Conservation (phyloP, 495 filamentous ascomycete species). For the Penicillium goetzii region DNA sequence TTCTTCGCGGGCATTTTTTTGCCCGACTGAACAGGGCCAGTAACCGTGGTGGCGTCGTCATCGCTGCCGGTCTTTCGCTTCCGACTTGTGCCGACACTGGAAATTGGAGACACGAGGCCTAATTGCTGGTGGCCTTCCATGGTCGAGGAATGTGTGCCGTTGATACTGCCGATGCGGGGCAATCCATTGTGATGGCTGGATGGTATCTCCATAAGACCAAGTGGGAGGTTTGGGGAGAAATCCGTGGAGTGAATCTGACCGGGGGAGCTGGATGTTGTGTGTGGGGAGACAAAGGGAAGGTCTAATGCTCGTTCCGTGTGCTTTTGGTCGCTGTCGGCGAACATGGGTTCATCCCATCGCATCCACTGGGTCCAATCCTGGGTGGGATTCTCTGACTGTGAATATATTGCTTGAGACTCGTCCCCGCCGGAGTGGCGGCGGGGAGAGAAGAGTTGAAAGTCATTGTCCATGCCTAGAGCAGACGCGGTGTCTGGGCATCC, state of each 20-base stretch:
- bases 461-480: slow-evolving; percentile 38
- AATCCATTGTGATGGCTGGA: slow-evolving; percentile 27
- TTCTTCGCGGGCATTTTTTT: slow-evolving; percentile 84
- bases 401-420: slow-evolving; percentile 24
- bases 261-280: slow-evolving; percentile 32
- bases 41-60: slow-evolving; percentile 43
- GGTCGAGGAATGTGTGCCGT: slow-evolving; percentile 12
- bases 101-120: slow-evolving; percentile 39
- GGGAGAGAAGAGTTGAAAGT: slow-evolving; percentile 50
- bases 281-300: slow-evolving; percentile 37
- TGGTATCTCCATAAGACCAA: slow-evolving; percentile 40
- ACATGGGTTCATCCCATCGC: slow-evolving; percentile 52
- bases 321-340: slow-evolving; percentile 32
- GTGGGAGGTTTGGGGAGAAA: slow-evolving; percentile 42
- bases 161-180: slow-evolving; percentile 6
- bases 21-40: slow-evolving; percentile 35
- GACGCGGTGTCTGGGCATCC: slow-evolving; percentile 31
- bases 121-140: slow-evolving; percentile 18
- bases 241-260: slow-evolving; percentile 30
- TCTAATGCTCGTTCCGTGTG: slow-evolving; percentile 31
- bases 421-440: slow-evolving; percentile 30
- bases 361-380: slow-evolving; percentile 57
- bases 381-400: slow-evolving; percentile 34
- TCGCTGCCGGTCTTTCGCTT: slow-evolving; percentile 52
- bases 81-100: slow-evolving; percentile 34